phyloP scores from a whole-genome alignment of 2,329 filamentous ascomycete genomes.

The Aspergillus quadricinctus region DNA sequence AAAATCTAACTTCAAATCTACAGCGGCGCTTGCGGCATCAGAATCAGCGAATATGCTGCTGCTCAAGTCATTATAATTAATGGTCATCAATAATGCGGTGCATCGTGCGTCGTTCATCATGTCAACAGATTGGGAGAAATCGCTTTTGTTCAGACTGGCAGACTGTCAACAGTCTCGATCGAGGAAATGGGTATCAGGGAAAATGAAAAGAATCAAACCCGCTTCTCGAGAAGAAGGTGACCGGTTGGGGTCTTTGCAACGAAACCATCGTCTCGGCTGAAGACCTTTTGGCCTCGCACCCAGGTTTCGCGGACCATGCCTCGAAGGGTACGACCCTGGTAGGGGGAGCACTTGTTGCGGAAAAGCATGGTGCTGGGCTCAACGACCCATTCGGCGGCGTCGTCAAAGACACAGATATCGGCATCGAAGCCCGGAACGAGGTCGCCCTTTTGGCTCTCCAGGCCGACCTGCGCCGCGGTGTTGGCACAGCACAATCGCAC shows the following conservation, averaged over 20 bases:
- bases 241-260: slow-evolving; percentile 32
- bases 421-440: slow-evolving; percentile 78
- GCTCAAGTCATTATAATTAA: slow-evolving; percentile 11
- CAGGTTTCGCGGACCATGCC: slow-evolving; percentile 83
- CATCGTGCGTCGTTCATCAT: background rate
- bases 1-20: slow-evolving; percentile 8
- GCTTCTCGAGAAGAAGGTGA: slow-evolving; percentile 38
- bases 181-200: slow-evolving; percentile 1
- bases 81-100: slow-evolving; percentile 9
- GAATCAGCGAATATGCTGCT: slow-evolving; percentile 9
- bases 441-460: slow-evolving; percentile 76
- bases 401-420: slow-evolving; percentile 90
- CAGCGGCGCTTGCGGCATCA: slow-evolving; percentile 10
- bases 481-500: slow-evolving; percentile 81
- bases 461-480: slow-evolving; percentile 82
- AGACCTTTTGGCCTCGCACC: slow-evolving; percentile 73
- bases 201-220: slow-evolving; percentile 23
- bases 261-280: slow-evolving; percentile 56
- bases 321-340: slow-evolving; percentile 72
- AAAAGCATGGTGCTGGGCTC: slow-evolving; percentile 80
- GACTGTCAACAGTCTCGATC: slow-evolving; percentile 7
- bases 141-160: slow-evolving; percentile 5
- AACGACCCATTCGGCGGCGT: slow-evolving; percentile 71
- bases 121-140: background rate
- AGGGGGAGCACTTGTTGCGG: slow-evolving; percentile 87